Base-by-base conservation (phyloP, 495 filamentous ascomycete species). In the Tuber aestivum region DNA sequence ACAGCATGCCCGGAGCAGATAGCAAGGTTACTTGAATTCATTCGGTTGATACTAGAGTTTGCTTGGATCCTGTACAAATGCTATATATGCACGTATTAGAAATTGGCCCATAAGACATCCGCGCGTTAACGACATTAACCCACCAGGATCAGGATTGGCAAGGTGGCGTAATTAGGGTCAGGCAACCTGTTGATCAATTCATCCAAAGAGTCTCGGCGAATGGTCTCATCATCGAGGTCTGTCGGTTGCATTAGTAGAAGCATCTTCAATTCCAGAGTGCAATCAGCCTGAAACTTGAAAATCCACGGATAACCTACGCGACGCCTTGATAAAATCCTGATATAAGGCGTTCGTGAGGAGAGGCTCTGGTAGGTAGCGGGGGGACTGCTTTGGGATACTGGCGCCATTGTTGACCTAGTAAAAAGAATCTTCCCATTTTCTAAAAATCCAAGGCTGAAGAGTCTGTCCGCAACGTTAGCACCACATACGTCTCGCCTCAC, bases 361-460 rank as follows among this genome's bases (percentile, higher is more conserved):
- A 5, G 95, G 95, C 79, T 99, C 96, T 0, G 96, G 95, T 16
- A 99, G 87, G 70, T 98, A 94, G 45, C 95, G 88, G 86, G 98
- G 93, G 85, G 97, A 99, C 81, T 96, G 93, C 86, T 99, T 99
- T 74, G 97, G 86, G 69, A 98, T 87, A n/a, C 94, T 94, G 27
- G 96, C 94, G 72, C 97, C 95, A 80, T 92, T 94, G 85, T 97
- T 97, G 76, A 98, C 94, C 83, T 99, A 96, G 81, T 97, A 93
- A 84, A 91, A 93, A 87, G 98, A 99, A 79, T 89, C 92, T 79
- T 95, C 94, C 0, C 94, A 95, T 83, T 95, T 95, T 37, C 94
- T 91, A 84, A 98, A 98, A 97, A 83, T 99, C 95, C 27, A 97
- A 88, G 78, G 89, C 88, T n/a, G 86, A 87, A 20, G 90, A 87